Conservation (phyloP, 306 rosid species). For the Cicer bijugum region DNA sequence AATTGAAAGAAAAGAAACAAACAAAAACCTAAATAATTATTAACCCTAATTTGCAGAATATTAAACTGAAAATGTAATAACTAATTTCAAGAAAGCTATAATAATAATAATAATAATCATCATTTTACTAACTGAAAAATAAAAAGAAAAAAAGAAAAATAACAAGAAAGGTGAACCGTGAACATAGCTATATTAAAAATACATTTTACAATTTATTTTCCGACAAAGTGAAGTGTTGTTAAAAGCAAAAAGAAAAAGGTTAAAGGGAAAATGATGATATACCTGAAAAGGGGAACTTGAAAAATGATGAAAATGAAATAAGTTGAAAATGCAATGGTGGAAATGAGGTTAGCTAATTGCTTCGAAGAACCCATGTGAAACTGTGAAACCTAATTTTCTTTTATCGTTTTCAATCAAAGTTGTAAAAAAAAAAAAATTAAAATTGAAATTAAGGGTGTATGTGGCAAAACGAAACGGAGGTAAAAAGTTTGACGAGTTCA, state of each 20-base stretch:
- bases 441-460: not conserved
- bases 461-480: no score
- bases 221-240: not conserved
- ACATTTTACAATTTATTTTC: not conserved
- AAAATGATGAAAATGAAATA: constrained; percentile 72
- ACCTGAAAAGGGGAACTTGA: constrained; percentile 95
- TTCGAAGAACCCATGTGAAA: constrained; percentile 72
- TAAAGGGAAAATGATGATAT: constrained; percentile 6
- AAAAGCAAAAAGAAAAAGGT: not conserved
- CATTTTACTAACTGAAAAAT: not conserved
- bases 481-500: no score
- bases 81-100: constrained; percentile 1
- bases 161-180: constrained; percentile 4
- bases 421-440: not conserved
- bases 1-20: not conserved
- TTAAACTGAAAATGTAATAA: constrained; percentile 8
- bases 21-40: not conserved
- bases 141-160: constrained; percentile 4
- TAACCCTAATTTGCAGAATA: constrained; percentile 4
- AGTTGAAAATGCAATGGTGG: constrained; percentile 55
- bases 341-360: constrained; percentile 63
- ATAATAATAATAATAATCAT: not conserved
- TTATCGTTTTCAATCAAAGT: not conserved
- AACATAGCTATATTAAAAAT: no score
- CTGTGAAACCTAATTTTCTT: not conserved